A percentile compares a stretch with the other conserved stretches of the same genome.
Evolutionary conservation across 2,329 filamentous ascomycete species (phyloP).

Genomic region (Xylariales sp.): DNA sequence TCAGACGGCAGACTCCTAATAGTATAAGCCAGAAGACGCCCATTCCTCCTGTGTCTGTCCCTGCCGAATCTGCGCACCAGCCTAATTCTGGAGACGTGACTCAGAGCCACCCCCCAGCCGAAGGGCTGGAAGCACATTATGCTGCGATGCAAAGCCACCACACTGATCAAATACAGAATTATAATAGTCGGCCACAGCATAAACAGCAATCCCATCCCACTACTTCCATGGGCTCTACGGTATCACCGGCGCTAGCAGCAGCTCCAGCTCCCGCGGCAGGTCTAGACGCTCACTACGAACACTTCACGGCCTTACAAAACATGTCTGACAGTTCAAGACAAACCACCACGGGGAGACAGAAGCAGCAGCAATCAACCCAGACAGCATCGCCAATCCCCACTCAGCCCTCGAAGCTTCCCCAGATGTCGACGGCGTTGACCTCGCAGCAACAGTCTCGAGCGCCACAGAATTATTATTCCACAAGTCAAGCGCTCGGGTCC

Average conservation of each 20-base stretch:
- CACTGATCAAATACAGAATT: slow-evolving; percentile 44
- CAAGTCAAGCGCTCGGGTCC: slow-evolving; percentile 44
- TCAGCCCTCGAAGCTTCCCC: slow-evolving; percentile 47
- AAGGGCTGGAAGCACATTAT: slow-evolving; percentile 48
- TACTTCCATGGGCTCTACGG: slow-evolving; percentile 40
- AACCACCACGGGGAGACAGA: slow-evolving; percentile 42
- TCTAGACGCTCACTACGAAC: slow-evolving; percentile 49
- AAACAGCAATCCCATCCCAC: slow-evolving; percentile 44
- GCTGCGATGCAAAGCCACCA: slow-evolving; percentile 46
- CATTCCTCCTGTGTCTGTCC: slow-evolving; percentile 31
- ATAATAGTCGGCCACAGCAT: slow-evolving; percentile 44
- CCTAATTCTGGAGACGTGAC: slow-evolving; percentile 36
- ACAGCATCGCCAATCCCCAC: slow-evolving; percentile 47
- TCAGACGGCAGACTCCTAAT: slow-evolving; percentile 44
- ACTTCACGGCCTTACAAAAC: slow-evolving; percentile 46
- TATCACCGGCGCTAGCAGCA: slow-evolving; percentile 39
- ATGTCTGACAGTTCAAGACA: slow-evolving; percentile 44
- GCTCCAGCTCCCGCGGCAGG: slow-evolving; percentile 43
- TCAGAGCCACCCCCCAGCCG: slow-evolving; percentile 42
- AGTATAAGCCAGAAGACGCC: slow-evolving; percentile 42
- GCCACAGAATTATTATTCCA: slow-evolving; percentile 48
- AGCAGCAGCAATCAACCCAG: slow-evolving; percentile 45
- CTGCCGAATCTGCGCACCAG: slow-evolving; percentile 41
- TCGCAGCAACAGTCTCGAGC: slow-evolving; percentile 47
- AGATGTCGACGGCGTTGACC: slow-evolving; percentile 45